These are phyloP conservation scores for Eucalyptus sp. DNA, from an alignment of 345 rosid genomes.

Conservation along the genomic window DNA sequence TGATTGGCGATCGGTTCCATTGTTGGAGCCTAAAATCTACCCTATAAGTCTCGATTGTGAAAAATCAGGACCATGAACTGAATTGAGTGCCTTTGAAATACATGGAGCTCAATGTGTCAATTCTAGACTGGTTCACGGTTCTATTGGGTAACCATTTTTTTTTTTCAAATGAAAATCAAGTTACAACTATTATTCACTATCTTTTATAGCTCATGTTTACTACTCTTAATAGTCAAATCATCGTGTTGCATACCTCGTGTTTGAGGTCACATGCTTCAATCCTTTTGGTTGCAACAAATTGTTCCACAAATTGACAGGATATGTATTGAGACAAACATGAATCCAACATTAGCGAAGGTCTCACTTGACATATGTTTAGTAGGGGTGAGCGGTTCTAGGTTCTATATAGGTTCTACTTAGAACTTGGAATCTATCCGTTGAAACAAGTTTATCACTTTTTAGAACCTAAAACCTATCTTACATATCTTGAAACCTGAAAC, in stretches of 20 bases:
- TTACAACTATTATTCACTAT: not conserved
- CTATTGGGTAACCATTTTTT: not conserved
- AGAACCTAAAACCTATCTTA: rapidly evolving
- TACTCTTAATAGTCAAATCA: not conserved
- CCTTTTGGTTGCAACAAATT: not conserved
- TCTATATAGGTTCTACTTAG: rapidly evolving
- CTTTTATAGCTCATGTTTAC: not conserved
- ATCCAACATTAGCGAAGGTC: not conserved
- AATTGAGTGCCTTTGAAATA: not conserved
- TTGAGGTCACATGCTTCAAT: not conserved
- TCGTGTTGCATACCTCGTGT: not conserved
- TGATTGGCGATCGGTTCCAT: not conserved
- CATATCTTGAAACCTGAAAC: rapidly evolving
- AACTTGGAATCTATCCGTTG: rapidly evolving
- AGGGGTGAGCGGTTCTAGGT: not conserved
- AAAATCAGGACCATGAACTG: not conserved
- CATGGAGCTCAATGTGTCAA: not conserved
- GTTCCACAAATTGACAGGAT: not conserved
- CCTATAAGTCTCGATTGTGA: not conserved
- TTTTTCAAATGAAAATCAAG: not conserved
- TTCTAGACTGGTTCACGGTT: not conserved
- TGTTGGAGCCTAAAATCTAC: not conserved
- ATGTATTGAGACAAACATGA: not conserved
- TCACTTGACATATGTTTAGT: not conserved
- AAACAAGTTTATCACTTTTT: too few relatives aligned